phyloP scores from a whole-genome alignment of 768 basidiomycete genomes.

The Tephrocybe sp. region DNA sequence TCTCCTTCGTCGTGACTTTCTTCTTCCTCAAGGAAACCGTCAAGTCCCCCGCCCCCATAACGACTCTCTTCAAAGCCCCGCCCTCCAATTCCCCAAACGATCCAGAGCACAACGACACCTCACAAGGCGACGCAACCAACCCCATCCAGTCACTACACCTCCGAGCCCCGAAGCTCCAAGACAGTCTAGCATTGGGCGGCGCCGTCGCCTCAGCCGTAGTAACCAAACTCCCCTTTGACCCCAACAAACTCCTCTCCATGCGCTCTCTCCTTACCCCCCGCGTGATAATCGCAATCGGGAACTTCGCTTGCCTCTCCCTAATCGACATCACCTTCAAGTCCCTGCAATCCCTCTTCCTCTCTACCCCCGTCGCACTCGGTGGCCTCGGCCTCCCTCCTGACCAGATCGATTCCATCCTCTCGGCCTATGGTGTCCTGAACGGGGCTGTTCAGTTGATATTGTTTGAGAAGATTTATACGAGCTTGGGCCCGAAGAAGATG shows the following conservation, averaged over 20 bases:
- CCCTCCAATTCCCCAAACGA: not conserved
- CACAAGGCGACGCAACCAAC: not conserved
- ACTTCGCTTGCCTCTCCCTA: constrained; percentile 64
- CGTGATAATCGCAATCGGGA: constrained; percentile 59
- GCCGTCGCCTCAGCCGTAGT: constrained; percentile 4
- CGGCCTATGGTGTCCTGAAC: constrained; percentile 56
- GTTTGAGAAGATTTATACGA: constrained; percentile 58
- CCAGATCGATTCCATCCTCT: constrained; percentile 62
- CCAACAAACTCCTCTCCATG: constrained; percentile 43
- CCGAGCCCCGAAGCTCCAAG: constrained; percentile 15
- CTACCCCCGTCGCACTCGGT: constrained; percentile 64
- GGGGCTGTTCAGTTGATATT: constrained; percentile 65
- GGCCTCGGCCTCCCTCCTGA: constrained; percentile 67
- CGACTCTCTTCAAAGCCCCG: constrained; percentile 21
- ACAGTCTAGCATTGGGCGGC: not conserved
- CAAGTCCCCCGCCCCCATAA: constrained; percentile 22
- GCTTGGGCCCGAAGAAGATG: constrained; percentile 60
- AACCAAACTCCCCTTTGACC: constrained; percentile 4
- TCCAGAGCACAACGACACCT: not conserved
- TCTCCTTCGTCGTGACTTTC: constrained; percentile 53
- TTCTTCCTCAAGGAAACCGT: constrained; percentile 57
- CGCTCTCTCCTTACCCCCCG: constrained; percentile 44
- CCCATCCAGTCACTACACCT: not conserved
- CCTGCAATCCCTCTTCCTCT: constrained; percentile 67
- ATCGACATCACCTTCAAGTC: constrained; percentile 64